A percentile compares a stretch with the other conserved stretches of the same genome.
These are phyloP conservation scores for Penicillium goetzii DNA, from an alignment of 495 filamentous ascomycete genomes.

Conservation along the genomic window DNA sequence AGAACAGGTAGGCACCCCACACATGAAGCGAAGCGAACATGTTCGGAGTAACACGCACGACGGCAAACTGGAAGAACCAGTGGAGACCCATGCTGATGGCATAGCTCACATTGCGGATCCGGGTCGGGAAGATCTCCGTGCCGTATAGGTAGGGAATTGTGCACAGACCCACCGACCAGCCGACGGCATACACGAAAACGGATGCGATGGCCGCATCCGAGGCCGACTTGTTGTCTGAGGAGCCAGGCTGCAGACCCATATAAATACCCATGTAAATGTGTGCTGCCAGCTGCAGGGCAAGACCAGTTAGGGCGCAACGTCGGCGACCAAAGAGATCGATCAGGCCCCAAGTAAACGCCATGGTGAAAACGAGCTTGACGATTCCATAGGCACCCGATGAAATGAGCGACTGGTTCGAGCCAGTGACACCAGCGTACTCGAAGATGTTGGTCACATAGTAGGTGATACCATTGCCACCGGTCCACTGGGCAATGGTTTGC, in stretches of 20 bases:
- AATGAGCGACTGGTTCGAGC: conserved; percentile 36
- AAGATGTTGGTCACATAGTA: conserved; percentile 52
- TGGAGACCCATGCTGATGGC: conserved; percentile 49
- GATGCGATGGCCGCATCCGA: conserved; percentile 51
- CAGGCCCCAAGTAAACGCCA: conserved; percentile 52
- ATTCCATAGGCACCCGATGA: conserved; percentile 51
- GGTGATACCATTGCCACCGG: conserved; percentile 53
- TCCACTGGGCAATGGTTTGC: conserved; percentile 53
- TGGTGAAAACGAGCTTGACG: conserved; percentile 51
- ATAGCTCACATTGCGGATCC: conserved; percentile 50
- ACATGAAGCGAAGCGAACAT: conserved; percentile 49
- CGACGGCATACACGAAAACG: conserved; percentile 52
- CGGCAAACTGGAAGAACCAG: conserved; percentile 56
- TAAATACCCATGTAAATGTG: conserved; percentile 50
- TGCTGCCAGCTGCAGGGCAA: conserved; percentile 43
- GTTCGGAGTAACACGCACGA: conserved; percentile 52
- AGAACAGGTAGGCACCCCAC: conserved; percentile 54
- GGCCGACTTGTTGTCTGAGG: conserved; percentile 39
- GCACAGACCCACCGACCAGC: conserved; percentile 56
- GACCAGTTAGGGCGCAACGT: conserved; percentile 40
- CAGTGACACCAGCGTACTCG: conserved; percentile 43
- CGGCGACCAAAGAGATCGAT: conserved; percentile 51
- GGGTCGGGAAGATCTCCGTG: conserved; percentile 52
- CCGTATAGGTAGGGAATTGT: conserved; percentile 54
- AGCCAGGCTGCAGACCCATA: conserved; percentile 45